Evolutionary conservation across 2,329 filamentous ascomycete species (phyloP).

Genomic region (Xylariaceae sp.): DNA sequence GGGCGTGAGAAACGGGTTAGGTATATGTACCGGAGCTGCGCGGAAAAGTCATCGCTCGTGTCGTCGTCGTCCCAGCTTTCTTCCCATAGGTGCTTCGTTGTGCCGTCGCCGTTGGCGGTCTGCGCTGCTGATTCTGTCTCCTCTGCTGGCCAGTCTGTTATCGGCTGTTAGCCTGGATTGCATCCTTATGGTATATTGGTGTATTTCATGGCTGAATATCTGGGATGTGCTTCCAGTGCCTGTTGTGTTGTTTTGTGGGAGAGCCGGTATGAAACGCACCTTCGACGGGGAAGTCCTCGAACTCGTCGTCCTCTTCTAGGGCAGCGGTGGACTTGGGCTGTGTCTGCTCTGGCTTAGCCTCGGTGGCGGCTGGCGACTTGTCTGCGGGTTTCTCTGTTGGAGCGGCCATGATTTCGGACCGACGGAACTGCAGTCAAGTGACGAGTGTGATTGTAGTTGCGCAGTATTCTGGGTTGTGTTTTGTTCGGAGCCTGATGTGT

Average conservation of each 20-base stretch:
- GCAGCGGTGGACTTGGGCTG: conserved; percentile 62
- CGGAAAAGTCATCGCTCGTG: conserved; percentile 91
- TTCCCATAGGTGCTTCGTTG: conserved; percentile 84
- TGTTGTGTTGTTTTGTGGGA: neutral
- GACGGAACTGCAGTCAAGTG: neutral
- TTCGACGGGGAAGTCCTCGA: conserved; percentile 97
- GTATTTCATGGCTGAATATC: too few species aligned
- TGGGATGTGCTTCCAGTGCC: neutral
- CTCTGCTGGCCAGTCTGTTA: conserved; percentile 83
- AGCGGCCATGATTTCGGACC: conserved; percentile 22
- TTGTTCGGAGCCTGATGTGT: neutral
- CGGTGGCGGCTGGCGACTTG: conserved; percentile 39
- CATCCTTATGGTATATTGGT: neutral
- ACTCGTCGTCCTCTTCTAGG: conserved; percentile 96
- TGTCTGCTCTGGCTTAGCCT: conserved; percentile 44
- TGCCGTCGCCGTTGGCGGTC: conserved; percentile 50
- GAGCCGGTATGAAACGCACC: conserved; percentile 50
- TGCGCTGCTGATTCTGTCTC: conserved; percentile 68
- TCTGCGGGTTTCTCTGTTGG: conserved; percentile 33
- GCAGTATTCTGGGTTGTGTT: neutral
- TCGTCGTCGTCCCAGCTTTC: conserved; percentile 99
- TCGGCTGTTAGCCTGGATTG: conserved; percentile 1
- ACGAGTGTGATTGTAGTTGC: neutral
- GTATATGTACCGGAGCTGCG: conserved; percentile 76
- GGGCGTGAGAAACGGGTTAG: neutral